phyloP scores from a whole-genome alignment of 2,329 filamentous ascomycete genomes.

The Monascus ruber region DNA sequence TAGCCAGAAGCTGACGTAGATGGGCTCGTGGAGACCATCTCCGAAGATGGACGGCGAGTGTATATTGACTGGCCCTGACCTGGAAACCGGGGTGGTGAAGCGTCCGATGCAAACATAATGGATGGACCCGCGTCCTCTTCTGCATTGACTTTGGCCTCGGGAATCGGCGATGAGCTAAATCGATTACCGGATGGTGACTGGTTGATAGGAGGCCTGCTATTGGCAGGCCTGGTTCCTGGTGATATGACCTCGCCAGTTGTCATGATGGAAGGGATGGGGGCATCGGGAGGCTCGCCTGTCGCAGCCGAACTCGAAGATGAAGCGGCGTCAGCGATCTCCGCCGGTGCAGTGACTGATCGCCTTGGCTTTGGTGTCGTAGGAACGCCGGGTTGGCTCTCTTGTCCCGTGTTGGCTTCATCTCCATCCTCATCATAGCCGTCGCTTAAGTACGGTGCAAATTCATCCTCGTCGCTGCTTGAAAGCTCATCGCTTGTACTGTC shows the following conservation, averaged over 20 bases:
- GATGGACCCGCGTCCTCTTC: slow-evolving; percentile 56
- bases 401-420: slow-evolving; percentile 1
- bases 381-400: too few relatives aligned
- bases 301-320: slow-evolving; percentile 3
- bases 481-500: slow-evolving; percentile 38
- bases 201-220: slow-evolving; percentile 14
- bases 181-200: slow-evolving; percentile 24
- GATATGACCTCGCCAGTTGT: slow-evolving; percentile 12
- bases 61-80: slow-evolving; percentile 28
- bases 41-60: slow-evolving; percentile 16
- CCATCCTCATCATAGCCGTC: slow-evolving; percentile 22
- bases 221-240: slow-evolving; percentile 9
- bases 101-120: slow-evolving; percentile 59
- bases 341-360: background rate
- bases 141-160: slow-evolving; percentile 54
- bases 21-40: slow-evolving; percentile 10
- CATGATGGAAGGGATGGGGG: slow-evolving; percentile 15
- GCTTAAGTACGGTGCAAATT: slow-evolving; percentile 30
- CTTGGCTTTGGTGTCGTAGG: background rate
- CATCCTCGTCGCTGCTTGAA: slow-evolving; percentile 24
- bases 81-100: slow-evolving; percentile 21
- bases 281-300: slow-evolving; percentile 2
- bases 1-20: slow-evolving; percentile 34
- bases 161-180: slow-evolving; percentile 64
- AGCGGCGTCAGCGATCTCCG: slow-evolving; percentile 1